Evolutionary conservation across 306 rosid genomes (phyloP), one percentile per base, ranked within the genome.

Genomic region (Crotalaria pallida): DNA sequence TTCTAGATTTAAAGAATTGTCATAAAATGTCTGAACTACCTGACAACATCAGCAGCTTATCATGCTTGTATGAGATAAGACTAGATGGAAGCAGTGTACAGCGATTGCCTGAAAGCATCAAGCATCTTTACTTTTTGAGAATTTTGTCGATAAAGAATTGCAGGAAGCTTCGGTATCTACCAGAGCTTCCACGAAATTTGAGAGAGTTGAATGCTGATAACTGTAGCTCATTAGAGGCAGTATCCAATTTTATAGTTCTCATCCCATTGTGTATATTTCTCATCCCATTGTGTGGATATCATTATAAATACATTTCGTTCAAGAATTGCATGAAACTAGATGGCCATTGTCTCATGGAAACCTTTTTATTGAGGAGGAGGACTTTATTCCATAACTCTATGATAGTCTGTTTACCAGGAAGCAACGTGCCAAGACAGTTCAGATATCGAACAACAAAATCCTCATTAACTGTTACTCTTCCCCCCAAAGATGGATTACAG

Each of bases 141-240:
- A 0, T 3, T 10, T 4, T 74, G 5, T 2, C 18, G 0, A 1
- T 74, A 6, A 0, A 0, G 0, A 0, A 0, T 1, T 73, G 81
- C 24, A 0, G 0, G 22, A 77, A 45, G 40, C 85, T 81, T 62
- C 19, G 5, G 1, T 40, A 31, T 72, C 7, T 77, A 9, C 81
- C 79, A 1, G 73, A 77, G 62, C 74, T 81, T 41, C 82, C 85
- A 17, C 17, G 3, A 18, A n/a, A 0, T 1, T 0, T 72, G 5
- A 12, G 3, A 23, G 3, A 13, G 21, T n/a, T 76, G 1, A 1
- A 53, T 11, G 79, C 60, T 9, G 9, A 1, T 22, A 15, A 48
- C 13, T 77, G 80, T 66, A 38, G 34, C 3, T 72, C 72, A 3
- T 43, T 81, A 11, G 68, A 33, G 43, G 29, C 36, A 31, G 5